Evolutionary conservation across 768 basidiomycete genomes (phyloP).

Genomic region (Termitomyces sp.): DNA sequence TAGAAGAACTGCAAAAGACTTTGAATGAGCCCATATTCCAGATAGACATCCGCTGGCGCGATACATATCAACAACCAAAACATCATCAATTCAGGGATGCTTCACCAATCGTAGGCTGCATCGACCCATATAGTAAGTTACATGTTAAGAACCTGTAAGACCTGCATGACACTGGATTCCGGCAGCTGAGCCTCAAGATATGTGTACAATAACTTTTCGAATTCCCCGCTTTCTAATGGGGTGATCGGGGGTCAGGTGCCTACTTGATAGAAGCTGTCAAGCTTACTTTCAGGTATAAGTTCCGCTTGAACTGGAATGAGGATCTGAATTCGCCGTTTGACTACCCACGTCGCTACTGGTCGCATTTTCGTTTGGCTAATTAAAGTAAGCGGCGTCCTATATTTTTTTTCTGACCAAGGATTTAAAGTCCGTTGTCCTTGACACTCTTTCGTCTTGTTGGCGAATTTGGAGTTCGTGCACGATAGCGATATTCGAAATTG

Average conservation of each 20-base stretch:
- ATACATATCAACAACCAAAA: too few relatives aligned
- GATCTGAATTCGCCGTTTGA: slow-evolving; percentile 36
- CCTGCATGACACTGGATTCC: neutral
- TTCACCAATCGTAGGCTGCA: too few relatives aligned
- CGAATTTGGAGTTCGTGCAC: neutral
- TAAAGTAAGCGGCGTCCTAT: slow-evolving; percentile 1
- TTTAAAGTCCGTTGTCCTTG: slow-evolving; percentile 6
- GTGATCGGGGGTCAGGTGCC: slow-evolving; percentile 34
- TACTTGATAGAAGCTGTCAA: slow-evolving; percentile 46
- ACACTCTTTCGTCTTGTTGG: slow-evolving; percentile 15
- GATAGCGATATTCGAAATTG: neutral
- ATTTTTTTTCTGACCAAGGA: neutral
- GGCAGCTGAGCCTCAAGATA: neutral
- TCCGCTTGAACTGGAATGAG: slow-evolving; percentile 50
- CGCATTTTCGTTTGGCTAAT: slow-evolving; percentile 3
- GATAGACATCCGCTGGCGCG: neutral
- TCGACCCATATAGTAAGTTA: neutral
- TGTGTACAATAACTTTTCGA: neutral
- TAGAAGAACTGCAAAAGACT: neutral
- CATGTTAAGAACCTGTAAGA: neutral
- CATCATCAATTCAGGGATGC: neutral
- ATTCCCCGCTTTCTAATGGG: slow-evolving; percentile 14
- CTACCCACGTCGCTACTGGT: slow-evolving; percentile 17
- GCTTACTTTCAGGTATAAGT: slow-evolving; percentile 51
- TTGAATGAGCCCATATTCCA: neutral